phyloP scores from a whole-genome alignment of 2,329 filamentous ascomycete genomes.

The Alternaria hordeiaustralica region DNA sequence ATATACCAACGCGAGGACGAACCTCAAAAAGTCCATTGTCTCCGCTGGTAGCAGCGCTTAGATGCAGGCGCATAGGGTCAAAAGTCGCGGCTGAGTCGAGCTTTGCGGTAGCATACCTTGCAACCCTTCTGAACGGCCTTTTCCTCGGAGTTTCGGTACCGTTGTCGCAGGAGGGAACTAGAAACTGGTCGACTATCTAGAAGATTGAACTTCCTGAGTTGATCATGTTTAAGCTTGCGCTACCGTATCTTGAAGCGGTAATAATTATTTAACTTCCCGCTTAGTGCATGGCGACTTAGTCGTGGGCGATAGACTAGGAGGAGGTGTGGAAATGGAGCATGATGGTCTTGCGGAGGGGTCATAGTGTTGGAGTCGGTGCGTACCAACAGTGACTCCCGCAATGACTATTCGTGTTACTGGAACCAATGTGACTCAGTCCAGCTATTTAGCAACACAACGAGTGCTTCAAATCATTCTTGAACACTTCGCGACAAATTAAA shows the following conservation, averaged over 20 bases:
- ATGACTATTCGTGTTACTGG: not conserved
- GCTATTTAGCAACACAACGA: not conserved
- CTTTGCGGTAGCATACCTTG: not conserved
- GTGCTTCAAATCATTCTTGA: too few species aligned
- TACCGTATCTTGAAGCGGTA: too few species aligned
- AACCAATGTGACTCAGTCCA: not conserved
- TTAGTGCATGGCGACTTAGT: accelerated
- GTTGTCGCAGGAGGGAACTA: not conserved
- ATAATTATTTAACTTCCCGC: accelerated
- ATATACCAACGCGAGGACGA: not conserved
- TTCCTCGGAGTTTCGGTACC: not conserved
- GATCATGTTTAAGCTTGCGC: too few species aligned
- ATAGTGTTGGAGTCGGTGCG: not conserved
- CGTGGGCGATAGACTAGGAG: not conserved
- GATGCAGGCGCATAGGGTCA: not conserved
- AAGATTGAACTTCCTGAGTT: too few species aligned
- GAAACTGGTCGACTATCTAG: not conserved
- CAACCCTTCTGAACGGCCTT: not conserved
- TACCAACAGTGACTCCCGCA: not conserved
- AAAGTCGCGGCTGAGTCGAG: not conserved
- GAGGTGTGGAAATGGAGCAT: not conserved
- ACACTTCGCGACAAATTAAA: too few species aligned
- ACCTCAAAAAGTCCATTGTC: not conserved
- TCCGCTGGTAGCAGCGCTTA: not conserved
- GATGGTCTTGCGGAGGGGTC: not conserved